Conservation (phyloP, 441 rosid species). For the Melastoma candidum region DNA sequence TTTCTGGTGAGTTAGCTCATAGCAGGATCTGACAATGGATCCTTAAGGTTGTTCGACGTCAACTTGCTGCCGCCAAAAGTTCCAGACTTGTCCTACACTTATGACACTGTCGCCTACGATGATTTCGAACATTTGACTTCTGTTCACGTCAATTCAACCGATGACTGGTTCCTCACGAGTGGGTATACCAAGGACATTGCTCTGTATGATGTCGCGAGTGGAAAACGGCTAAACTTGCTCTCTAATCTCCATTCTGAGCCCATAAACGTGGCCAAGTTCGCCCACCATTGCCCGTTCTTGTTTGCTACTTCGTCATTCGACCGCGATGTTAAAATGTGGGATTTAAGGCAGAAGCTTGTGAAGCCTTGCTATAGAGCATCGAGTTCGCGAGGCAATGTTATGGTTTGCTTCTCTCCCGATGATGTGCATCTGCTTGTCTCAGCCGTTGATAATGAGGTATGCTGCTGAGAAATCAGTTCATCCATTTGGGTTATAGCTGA, state of each 20-base stretch:
- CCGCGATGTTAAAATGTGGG: slow-evolving; percentile 40
- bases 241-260: slow-evolving; percentile 33
- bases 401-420: slow-evolving; percentile 41
- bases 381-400: too few species aligned
- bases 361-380: slow-evolving; percentile 30
- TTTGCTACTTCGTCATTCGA: slow-evolving; percentile 43
- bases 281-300: slow-evolving; percentile 33
- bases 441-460: slow-evolving; percentile 42
- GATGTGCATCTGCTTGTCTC: slow-evolving; percentile 39
- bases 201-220: slow-evolving; percentile 30
- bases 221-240: slow-evolving; percentile 26
- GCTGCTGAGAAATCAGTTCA: not conserved
- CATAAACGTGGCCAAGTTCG: slow-evolving; percentile 39
- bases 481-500: not conserved
- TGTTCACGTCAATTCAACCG: slow-evolving; percentile 37
- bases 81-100: slow-evolving; percentile 14
- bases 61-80: slow-evolving; percentile 16
- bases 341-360: slow-evolving; percentile 29
- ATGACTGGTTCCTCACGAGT: slow-evolving; percentile 31
- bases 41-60: slow-evolving; percentile 31
- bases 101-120: slow-evolving; percentile 17
- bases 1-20: slow-evolving; percentile 25
- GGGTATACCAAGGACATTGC: slow-evolving; percentile 37
- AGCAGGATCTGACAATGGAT: slow-evolving; percentile 35
- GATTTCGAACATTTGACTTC: slow-evolving; percentile 41